A percentile compares a stretch with the other conserved stretches of the same genome.
These are phyloP conservation scores for Astrocystis sublimbata DNA, from an alignment of 495 filamentous ascomycete species.

Conservation along the genomic window DNA sequence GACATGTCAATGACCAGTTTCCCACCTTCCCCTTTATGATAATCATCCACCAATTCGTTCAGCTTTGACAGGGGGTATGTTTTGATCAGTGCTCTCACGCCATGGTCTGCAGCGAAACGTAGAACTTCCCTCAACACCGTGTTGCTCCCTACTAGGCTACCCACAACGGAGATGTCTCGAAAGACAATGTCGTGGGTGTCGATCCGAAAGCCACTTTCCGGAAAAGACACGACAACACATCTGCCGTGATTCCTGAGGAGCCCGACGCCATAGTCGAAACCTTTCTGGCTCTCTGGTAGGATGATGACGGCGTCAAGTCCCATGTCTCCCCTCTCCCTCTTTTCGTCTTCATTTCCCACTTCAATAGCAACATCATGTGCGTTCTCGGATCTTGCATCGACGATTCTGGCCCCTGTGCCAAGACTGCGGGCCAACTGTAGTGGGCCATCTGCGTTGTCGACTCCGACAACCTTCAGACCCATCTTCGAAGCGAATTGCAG, in stretches of 20 bases:
- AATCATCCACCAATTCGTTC: constrained; percentile 46
- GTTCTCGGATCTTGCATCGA: constrained; percentile 23
- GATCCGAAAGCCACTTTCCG: constrained; percentile 40
- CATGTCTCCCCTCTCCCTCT: constrained; percentile 34
- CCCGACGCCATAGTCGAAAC: constrained; percentile 42
- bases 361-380: constrained; percentile 18
- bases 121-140: constrained; percentile 37
- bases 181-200: constrained; percentile 42
- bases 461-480: constrained; percentile 55
- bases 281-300: constrained; percentile 43
- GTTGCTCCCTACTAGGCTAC: constrained; percentile 41
- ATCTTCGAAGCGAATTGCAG: constrained; percentile 56
- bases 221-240: constrained; percentile 43
- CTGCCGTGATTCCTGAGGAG: constrained; percentile 42
- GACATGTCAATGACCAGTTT: constrained; percentile 46
- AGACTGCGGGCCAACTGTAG: constrained; percentile 20
- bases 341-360: constrained; percentile 33
- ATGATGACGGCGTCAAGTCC: constrained; percentile 47
- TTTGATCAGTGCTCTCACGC: constrained; percentile 35
- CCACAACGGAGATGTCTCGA: constrained; percentile 38
- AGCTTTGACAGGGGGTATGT: constrained; percentile 35
- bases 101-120: constrained; percentile 34
- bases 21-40: constrained; percentile 42
- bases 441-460: constrained; percentile 32
- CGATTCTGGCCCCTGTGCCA: constrained; percentile 8